A percentile compares a stretch with the other conserved stretches of the same genome.
These are phyloP conservation scores for Chlorencoelia australis DNA, from an alignment of 2,329 filamentous ascomycete species.

Conservation along the genomic window DNA sequence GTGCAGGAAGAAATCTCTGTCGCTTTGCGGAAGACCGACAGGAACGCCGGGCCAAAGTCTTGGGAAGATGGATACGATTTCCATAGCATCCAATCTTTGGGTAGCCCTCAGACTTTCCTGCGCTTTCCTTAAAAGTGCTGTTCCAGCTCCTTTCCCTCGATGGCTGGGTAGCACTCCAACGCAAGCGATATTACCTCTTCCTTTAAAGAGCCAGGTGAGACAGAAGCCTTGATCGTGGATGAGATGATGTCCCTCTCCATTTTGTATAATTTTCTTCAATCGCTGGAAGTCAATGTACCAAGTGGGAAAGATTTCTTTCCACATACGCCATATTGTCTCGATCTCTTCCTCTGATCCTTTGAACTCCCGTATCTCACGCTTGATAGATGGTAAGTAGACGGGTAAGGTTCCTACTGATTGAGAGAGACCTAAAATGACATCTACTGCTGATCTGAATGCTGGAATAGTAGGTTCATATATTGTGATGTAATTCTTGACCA, in stretches of 20 bases:
- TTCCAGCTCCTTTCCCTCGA: slow-evolving; percentile 31
- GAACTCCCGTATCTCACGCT: slow-evolving; percentile 15
- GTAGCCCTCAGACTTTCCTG: slow-evolving; percentile 18
- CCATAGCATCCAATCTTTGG: slow-evolving; percentile 19
- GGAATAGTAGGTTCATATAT: slow-evolving; percentile 35
- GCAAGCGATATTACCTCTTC: slow-evolving; percentile 26
- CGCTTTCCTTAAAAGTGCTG: slow-evolving; percentile 26
- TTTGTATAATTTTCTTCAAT: slow-evolving; percentile 23
- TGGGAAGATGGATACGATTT: slow-evolving; percentile 29
- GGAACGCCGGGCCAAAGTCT: slow-evolving; percentile 38
- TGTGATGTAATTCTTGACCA: slow-evolving; percentile 32
- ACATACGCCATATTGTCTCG: slow-evolving; percentile 24
- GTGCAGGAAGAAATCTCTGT: slow-evolving; percentile 30
- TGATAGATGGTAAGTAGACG: slow-evolving; percentile 20
- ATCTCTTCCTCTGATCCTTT: slow-evolving; percentile 21
- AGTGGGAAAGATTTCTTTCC: slow-evolving; percentile 29
- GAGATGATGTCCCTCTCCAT: slow-evolving; percentile 26
- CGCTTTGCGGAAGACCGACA: slow-evolving; percentile 26
- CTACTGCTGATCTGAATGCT: slow-evolving; percentile 31
- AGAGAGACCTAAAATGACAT: slow-evolving; percentile 30
- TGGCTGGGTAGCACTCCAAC: slow-evolving; percentile 29
- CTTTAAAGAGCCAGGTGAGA: slow-evolving; percentile 26
- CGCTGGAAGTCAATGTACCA: slow-evolving; percentile 26
- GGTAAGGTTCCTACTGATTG: slow-evolving; percentile 28
- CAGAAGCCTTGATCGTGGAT: slow-evolving; percentile 32